Conservation (phyloP, 805 yeast genomes). For the Candida arabinofermentans region DNA sequence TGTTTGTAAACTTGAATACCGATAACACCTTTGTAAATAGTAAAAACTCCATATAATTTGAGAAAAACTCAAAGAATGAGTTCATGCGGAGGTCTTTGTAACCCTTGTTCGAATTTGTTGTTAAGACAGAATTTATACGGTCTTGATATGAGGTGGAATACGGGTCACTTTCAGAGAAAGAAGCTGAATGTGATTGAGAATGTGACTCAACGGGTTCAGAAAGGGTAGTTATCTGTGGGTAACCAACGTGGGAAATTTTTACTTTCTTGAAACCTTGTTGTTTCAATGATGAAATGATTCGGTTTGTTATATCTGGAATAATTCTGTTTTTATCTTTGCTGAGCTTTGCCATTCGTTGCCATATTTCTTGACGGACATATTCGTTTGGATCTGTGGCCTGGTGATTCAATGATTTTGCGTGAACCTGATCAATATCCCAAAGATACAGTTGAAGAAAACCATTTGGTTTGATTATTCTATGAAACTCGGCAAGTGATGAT, state of each 20-base stretch:
- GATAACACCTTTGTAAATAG: slow-evolving; percentile 17
- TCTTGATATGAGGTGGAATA: not conserved
- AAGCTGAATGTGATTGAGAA: slow-evolving; percentile 1
- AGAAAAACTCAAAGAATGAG: slow-evolving; percentile 28
- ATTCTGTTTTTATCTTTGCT: slow-evolving; percentile 11
- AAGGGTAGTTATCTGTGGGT: slow-evolving; percentile 23
- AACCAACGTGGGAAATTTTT: slow-evolving; percentile 21
- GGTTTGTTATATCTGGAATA: slow-evolving; percentile 17
- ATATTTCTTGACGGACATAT: slow-evolving; percentile 15
- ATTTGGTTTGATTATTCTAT: slow-evolving; percentile 27
- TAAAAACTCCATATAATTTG: slow-evolving; percentile 28
- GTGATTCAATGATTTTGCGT: not conserved
- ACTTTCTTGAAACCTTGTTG: slow-evolving; percentile 25
- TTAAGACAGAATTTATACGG: slow-evolving; percentile 2
- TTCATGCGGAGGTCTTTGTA: slow-evolving; percentile 27
- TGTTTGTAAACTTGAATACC: slow-evolving; percentile 14
- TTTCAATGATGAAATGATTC: slow-evolving; percentile 19
- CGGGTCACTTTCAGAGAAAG: slow-evolving; percentile 4
- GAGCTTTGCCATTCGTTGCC: slow-evolving; percentile 18
- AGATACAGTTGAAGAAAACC: slow-evolving; percentile 29
- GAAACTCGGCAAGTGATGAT: slow-evolving; percentile 24
- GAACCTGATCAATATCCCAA: slow-evolving; percentile 19
- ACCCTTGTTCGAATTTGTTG: slow-evolving; percentile 7
- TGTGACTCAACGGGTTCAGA: slow-evolving; percentile 7
- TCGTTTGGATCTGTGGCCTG: slow-evolving; percentile 11